Evolutionary conservation across 768 basidiomycete genomes (phyloP).

Genomic region (Cystofilobasidium capitatum): DNA sequence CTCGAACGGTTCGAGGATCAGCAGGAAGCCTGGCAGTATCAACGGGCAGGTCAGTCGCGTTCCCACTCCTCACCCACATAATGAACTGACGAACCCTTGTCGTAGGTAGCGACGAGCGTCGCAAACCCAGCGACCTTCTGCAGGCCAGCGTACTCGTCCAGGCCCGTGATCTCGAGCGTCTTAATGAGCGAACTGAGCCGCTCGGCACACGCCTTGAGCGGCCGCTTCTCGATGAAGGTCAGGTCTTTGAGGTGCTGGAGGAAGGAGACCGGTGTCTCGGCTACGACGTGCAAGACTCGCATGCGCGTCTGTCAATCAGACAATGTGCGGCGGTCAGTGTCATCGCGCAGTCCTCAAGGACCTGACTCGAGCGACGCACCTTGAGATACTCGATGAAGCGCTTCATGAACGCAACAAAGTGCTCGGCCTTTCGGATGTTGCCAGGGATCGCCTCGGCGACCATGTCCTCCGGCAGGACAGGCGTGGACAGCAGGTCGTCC

Average conservation of each 20-base stretch:
- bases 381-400: slow-evolving; percentile 98
- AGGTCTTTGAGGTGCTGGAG: slow-evolving; percentile 97
- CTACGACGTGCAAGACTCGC: slow-evolving; percentile 98
- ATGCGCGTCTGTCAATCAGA: slow-evolving; percentile 65
- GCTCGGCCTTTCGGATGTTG: slow-evolving; percentile 96
- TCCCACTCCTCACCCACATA: neutral
- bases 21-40: slow-evolving; percentile 62
- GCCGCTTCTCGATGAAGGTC: slow-evolving; percentile 91
- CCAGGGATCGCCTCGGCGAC: slow-evolving; percentile 92
- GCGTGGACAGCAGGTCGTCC: slow-evolving; percentile 80
- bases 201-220: slow-evolving; percentile 94
- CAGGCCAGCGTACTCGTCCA: slow-evolving; percentile 84
- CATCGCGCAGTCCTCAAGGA: neutral
- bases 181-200: slow-evolving; percentile 86
- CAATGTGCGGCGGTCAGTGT: neutral
- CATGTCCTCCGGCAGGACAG: slow-evolving; percentile 87
- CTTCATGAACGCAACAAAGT: slow-evolving; percentile 96
- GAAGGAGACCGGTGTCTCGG: slow-evolving; percentile 94
- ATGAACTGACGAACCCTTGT: slow-evolving; percentile 57
- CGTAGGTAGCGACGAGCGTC: slow-evolving; percentile 93
- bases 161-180: slow-evolving; percentile 73
- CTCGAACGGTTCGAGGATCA: slow-evolving; percentile 96
- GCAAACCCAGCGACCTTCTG: slow-evolving; percentile 96
- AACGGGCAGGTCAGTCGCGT: neutral
- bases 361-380: slow-evolving; percentile 49